phyloP scores from a whole-genome alignment of 106 monocot species.

The Alisma plantagoaquatica region DNA sequence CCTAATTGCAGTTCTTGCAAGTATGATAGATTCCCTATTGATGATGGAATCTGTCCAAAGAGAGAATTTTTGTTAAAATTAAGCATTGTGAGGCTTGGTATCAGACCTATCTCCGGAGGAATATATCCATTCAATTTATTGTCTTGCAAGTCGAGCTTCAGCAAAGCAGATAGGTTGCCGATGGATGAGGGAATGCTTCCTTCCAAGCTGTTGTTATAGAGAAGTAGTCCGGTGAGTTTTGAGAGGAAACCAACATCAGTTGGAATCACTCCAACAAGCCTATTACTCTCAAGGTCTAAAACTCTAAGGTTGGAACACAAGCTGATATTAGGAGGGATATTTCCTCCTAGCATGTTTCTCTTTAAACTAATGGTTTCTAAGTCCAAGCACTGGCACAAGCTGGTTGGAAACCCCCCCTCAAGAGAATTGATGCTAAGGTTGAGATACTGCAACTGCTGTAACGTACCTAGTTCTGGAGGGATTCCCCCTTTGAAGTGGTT shows the following conservation, averaged over 20 bases:
- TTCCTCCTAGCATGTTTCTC: background rate
- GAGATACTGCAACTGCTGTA: background rate
- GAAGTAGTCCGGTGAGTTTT: background rate
- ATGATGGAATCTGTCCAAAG: background rate
- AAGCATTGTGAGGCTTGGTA: background rate
- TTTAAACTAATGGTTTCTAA: background rate
- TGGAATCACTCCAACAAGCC: constrained; percentile 2
- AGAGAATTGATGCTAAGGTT: constrained; percentile 6
- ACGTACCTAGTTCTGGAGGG: background rate
- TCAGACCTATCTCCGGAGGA: background rate
- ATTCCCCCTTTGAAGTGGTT: constrained; percentile 3
- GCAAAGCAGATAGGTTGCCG: background rate
- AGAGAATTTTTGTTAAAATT: background rate
- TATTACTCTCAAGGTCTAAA: background rate
- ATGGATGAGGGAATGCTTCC: constrained; percentile 1
- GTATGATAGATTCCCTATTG: background rate
- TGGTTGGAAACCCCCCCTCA: background rate
- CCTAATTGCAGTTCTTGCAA: background rate
- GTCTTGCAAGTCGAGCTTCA: background rate
- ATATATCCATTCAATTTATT: constrained; percentile 1
- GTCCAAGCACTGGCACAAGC: background rate
- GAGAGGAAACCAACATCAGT: background rate
- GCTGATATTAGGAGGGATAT: background rate
- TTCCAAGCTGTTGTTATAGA: background rate
- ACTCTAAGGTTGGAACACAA: background rate